phyloP scores from a whole-genome alignment of 2,329 filamentous ascomycete genomes.

The Rhynchosporium secalis region DNA sequence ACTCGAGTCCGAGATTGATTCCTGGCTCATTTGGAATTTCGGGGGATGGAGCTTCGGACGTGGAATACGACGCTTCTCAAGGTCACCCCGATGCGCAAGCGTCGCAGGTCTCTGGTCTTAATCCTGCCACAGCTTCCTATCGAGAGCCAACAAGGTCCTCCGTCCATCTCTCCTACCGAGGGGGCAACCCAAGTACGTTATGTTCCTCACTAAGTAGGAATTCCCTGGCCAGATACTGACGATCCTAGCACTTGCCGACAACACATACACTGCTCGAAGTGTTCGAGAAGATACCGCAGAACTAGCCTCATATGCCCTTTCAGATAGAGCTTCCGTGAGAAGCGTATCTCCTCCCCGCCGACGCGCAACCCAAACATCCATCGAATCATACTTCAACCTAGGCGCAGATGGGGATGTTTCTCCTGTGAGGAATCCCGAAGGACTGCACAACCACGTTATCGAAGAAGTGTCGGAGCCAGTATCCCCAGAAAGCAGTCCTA shows the following conservation, averaged over 20 bases:
- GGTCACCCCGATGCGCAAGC: slow-evolving; percentile 23
- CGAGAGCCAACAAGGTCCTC: slow-evolving; percentile 72
- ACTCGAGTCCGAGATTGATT: slow-evolving; percentile 35
- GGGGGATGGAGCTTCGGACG: slow-evolving; percentile 26
- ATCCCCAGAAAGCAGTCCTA: slow-evolving; percentile 46
- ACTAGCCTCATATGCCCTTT: slow-evolving; percentile 78
- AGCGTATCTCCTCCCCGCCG: slow-evolving; percentile 36
- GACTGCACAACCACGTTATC: slow-evolving; percentile 51
- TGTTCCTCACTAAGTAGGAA: neutral
- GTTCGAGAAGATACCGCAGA: slow-evolving; percentile 87
- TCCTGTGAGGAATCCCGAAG: slow-evolving; percentile 29
- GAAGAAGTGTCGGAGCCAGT: slow-evolving; percentile 61
- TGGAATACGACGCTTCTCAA: slow-evolving; percentile 33
- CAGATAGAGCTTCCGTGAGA: slow-evolving; percentile 50
- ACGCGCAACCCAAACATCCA: slow-evolving; percentile 28
- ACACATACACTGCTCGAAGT: slow-evolving; percentile 71
- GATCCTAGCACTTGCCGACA: slow-evolving; percentile 59
- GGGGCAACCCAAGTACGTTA: slow-evolving; percentile 56
- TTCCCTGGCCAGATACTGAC: slow-evolving; percentile 19
- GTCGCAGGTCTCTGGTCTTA: slow-evolving; percentile 16
- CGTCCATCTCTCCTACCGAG: slow-evolving; percentile 64
- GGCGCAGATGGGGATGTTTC: slow-evolving; percentile 30
- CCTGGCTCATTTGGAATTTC: slow-evolving; percentile 29
- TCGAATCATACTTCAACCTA: slow-evolving; percentile 35
- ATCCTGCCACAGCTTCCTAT: slow-evolving; percentile 41